Conservation (phyloP, 495 filamentous ascomycete species). For the Staphylotrichum longicolle region DNA sequence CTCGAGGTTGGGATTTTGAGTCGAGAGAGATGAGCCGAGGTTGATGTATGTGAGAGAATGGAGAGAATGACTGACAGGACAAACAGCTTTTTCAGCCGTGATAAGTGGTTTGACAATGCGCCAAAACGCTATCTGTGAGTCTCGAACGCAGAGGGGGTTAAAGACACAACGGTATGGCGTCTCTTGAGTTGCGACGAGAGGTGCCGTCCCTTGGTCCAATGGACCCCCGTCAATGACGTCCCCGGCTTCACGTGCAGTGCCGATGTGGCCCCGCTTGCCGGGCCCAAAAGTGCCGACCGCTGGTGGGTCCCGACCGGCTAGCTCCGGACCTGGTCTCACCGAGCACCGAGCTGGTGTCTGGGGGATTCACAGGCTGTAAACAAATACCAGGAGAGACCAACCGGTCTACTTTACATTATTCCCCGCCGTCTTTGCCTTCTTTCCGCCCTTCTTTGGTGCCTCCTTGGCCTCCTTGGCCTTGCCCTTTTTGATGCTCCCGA, state of each 20-base stretch:
- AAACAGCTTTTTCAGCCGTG: too few relatives aligned
- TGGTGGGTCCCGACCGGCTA: conserved; percentile 2
- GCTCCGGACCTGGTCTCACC: conserved; percentile 16
- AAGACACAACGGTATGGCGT: neutral
- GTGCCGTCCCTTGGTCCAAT: neutral
- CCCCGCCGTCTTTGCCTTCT: conserved; percentile 23
- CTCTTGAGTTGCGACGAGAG: neutral
- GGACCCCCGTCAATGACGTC: conserved; percentile 22
- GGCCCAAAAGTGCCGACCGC: neutral
- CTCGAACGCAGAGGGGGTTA: neutral
- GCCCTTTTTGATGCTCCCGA: conserved; percentile 41
- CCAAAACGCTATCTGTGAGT: neutral
- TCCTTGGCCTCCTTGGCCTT: conserved; percentile 43
- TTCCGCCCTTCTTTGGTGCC: conserved; percentile 22
- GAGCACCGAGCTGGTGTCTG: neutral
- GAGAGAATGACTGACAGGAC: too few relatives aligned
- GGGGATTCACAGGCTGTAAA: conserved; percentile 6
- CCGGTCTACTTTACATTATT: conserved; percentile 15
- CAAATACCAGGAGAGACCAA: neutral
- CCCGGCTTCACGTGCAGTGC: conserved; percentile 26
- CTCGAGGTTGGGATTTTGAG: too few relatives aligned
- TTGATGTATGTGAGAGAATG: neutral
- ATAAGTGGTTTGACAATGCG: too few relatives aligned
- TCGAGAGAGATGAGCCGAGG: neutral
- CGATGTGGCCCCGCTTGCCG: conserved; percentile 15